Evolutionary conservation across 148 eudicot species (phyloP).

Genomic region (Rhododendron molle): DNA sequence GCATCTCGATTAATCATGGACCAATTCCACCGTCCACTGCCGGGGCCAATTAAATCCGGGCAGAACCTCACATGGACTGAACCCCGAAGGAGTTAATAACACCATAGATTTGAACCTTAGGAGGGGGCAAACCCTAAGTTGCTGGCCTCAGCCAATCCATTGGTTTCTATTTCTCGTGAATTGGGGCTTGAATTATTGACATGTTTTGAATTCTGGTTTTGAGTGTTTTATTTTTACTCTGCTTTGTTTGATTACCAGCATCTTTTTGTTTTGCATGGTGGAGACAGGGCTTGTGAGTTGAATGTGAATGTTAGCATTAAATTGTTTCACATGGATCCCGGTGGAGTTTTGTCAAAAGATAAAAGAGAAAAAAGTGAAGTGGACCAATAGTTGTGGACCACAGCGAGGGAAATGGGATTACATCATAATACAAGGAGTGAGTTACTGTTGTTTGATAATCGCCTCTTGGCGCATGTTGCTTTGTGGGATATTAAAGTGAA

Average conservation of each 20-base stretch:
- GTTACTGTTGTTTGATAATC: neutral
- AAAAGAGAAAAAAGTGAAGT: neutral
- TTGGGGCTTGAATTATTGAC: slow-evolving; percentile 25
- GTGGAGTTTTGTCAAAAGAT: slow-evolving; percentile 27
- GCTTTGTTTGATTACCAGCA: slow-evolving; percentile 34
- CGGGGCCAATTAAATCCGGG: neutral
- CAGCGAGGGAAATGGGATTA: slow-evolving; percentile 25
- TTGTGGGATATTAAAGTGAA: neutral
- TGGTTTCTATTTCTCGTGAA: slow-evolving; percentile 25
- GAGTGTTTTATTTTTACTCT: neutral
- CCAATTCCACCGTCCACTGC: too few relatives aligned
- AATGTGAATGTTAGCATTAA: slow-evolving; percentile 55
- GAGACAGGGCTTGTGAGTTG: slow-evolving; percentile 14
- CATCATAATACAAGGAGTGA: slow-evolving; percentile 14
- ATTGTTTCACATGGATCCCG: slow-evolving; percentile 71
- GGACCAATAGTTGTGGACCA: slow-evolving; percentile 34
- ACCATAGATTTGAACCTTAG: neutral
- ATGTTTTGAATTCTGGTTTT: slow-evolving; percentile 25
- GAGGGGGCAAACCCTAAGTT: neutral
- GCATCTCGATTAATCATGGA: neutral
- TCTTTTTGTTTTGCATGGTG: slow-evolving; percentile 24
- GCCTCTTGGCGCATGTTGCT: neutral
- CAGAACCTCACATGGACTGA: neutral
- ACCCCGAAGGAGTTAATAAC: neutral
- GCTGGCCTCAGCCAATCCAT: neutral